These are phyloP conservation scores for Tillandsia leiboldiana DNA, from an alignment of 176 grass and related monocot species.

Conservation along the genomic window DNA sequence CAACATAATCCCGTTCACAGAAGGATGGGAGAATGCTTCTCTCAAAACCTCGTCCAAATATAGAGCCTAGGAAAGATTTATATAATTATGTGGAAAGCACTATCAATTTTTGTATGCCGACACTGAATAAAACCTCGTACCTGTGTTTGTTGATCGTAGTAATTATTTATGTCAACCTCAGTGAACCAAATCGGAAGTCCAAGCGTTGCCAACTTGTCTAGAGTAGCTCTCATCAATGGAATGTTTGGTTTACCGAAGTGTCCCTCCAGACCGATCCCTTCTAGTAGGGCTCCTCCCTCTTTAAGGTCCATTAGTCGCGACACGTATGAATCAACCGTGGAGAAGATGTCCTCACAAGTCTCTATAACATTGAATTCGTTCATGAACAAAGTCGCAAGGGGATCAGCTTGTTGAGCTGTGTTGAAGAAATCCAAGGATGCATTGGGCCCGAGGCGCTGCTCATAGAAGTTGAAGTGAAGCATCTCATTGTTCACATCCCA, in stretches of 20 bases:
- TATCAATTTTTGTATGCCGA: not conserved
- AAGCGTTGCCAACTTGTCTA: conserved; percentile 87
- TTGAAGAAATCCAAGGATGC: conserved; percentile 77
- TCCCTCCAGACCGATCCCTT: conserved; percentile 78
- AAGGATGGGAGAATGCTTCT: conserved; percentile 81
- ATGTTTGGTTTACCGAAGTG: conserved; percentile 89
- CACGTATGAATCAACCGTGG: conserved; percentile 72
- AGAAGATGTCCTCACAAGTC: conserved; percentile 78
- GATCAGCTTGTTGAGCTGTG: conserved; percentile 81
- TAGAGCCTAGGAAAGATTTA: conserved; percentile 29
- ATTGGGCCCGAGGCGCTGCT: conserved; percentile 69
- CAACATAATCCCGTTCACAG: conserved; percentile 72
- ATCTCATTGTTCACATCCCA: conserved; percentile 99
- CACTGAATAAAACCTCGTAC: not conserved
- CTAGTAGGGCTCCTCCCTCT: conserved; percentile 54
- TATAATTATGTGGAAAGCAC: not conserved
- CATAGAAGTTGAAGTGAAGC: conserved; percentile 95
- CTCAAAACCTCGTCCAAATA: conserved; percentile 86
- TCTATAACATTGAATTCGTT: conserved; percentile 95
- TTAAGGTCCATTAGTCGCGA: conserved; percentile 52
- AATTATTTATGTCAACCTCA: conserved; percentile 78
- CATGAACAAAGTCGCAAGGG: conserved; percentile 93
- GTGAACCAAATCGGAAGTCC: conserved; percentile 92
- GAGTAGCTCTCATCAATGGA: conserved; percentile 69
- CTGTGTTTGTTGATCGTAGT: conserved; percentile 56